These are phyloP conservation scores for Artemisia tridentata DNA, from an alignment of 129 eudicot genomes.

Conservation along the genomic window DNA sequence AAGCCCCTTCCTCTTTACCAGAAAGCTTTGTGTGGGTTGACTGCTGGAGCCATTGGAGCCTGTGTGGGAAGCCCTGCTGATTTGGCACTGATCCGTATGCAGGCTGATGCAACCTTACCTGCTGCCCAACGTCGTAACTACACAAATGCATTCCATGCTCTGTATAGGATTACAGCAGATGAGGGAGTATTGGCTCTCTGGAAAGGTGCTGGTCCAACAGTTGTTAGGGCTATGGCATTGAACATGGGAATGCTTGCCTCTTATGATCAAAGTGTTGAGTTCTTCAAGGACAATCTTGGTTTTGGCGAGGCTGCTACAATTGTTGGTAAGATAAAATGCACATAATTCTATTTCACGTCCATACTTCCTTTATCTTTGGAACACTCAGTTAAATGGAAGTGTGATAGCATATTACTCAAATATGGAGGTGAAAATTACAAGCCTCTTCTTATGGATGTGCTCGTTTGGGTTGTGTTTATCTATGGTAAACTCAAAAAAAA, in stretches of 20 bases:
- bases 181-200: slow-evolving; percentile 83
- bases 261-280: slow-evolving; percentile 89
- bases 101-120: slow-evolving; percentile 93
- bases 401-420: not conserved
- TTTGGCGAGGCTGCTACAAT: slow-evolving; percentile 80
- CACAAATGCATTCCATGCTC: slow-evolving; percentile 89
- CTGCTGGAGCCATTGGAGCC: slow-evolving; percentile 96
- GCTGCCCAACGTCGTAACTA: slow-evolving; percentile 81
- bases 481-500: not conserved
- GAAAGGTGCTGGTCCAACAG: slow-evolving; percentile 97
- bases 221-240: slow-evolving; percentile 92
- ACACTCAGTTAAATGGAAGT: not conserved
- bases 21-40: slow-evolving; percentile 90
- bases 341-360: not conserved
- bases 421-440: not conserved
- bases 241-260: slow-evolving; percentile 99
- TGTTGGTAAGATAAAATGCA: slow-evolving; percentile 44
- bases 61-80: slow-evolving; percentile 87
- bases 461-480: not conserved
- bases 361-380: not conserved
- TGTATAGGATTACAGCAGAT: slow-evolving; percentile 64
- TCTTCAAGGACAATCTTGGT: slow-evolving; percentile 65
- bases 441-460: not conserved
- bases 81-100: slow-evolving; percentile 91
- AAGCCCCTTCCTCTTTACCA: slow-evolving; percentile 88